Conservation (phyloP, 2,329 filamentous ascomycete genomes). For the Pseudogymnoascus pannorum region DNA sequence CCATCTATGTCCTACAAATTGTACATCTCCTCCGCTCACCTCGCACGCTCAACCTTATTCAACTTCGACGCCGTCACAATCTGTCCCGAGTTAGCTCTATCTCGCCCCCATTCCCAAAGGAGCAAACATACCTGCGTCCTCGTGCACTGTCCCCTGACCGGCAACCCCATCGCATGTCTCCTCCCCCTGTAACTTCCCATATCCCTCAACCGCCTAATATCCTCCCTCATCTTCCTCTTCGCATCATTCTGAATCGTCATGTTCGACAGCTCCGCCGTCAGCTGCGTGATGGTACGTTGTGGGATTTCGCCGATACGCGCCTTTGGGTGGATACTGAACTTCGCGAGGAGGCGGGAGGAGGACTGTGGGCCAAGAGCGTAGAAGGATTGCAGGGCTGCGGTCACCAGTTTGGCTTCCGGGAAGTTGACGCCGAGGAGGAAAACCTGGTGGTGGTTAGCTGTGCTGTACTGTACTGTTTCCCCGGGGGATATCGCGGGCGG, state of each 20-base stretch:
- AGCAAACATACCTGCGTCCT: constrained; percentile 55
- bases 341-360: constrained; percentile 73
- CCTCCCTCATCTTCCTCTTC: constrained; percentile 67
- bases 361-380: constrained; percentile 72
- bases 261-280: constrained; percentile 77
- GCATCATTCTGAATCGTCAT: constrained; percentile 95
- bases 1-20: constrained; percentile 8
- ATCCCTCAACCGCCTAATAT: constrained; percentile 79
- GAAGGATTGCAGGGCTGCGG: constrained; percentile 70
- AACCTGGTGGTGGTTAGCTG: constrained; percentile 36
- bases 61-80: constrained; percentile 53
- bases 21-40: constrained; percentile 23
- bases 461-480: neutral
- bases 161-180: constrained; percentile 86
- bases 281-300: constrained; percentile 68
- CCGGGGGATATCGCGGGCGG: neutral
- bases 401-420: constrained; percentile 72
- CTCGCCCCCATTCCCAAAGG: neutral
- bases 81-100: constrained; percentile 33
- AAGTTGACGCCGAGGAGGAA: constrained; percentile 86
- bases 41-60: constrained; percentile 48
- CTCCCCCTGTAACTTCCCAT: constrained; percentile 86
- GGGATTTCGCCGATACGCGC: constrained; percentile 70
- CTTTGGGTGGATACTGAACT: constrained; percentile 78
- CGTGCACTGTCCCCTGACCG: constrained; percentile 84